phyloP scores from a whole-genome alignment of 768 basidiomycete genomes.

The Mycena polygramma region DNA sequence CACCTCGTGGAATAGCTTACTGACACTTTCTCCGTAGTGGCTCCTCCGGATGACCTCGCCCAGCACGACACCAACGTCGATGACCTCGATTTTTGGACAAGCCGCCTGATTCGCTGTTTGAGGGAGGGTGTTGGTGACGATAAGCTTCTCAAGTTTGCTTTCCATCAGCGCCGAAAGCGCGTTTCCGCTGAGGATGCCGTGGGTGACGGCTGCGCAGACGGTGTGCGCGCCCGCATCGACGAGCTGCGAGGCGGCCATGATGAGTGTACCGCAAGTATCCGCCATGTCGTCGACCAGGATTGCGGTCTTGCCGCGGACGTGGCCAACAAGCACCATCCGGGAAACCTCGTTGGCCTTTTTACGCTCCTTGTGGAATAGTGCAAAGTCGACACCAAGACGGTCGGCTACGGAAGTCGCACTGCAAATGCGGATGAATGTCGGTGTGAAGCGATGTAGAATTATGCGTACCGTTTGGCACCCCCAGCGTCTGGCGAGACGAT shows the following conservation, averaged over 20 bases:
- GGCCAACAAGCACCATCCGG: constrained; percentile 95
- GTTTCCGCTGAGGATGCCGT: constrained; percentile 93
- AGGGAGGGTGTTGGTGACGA: constrained; percentile 98
- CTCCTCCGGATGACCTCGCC: constrained; percentile 87
- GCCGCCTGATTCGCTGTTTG: constrained; percentile 80
- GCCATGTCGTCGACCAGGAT: constrained; percentile 99
- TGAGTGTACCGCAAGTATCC: constrained; percentile 94
- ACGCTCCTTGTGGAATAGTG: constrained; percentile 98
- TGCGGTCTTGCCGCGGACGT: constrained; percentile 91
- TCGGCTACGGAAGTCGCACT: constrained; percentile 98
- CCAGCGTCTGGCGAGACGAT: constrained; percentile 99
- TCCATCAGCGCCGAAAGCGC: constrained; percentile 81
- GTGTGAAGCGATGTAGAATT: not conserved
- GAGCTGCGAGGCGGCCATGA: constrained; percentile 90
- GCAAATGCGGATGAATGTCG: constrained; percentile 28
- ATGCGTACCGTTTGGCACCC: constrained; percentile 90
- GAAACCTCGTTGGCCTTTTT: constrained; percentile 96
- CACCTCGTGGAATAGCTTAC: constrained; percentile 89
- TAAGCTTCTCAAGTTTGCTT: constrained; percentile 90
- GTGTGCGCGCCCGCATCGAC: constrained; percentile 88
- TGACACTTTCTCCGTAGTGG: constrained; percentile 95
- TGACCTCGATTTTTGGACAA: constrained; percentile 88
- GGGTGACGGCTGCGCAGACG: constrained; percentile 94
- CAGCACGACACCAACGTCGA: constrained; percentile 94
- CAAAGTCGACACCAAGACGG: constrained; percentile 95